phyloP scores from a whole-genome alignment of 306 rosid species.

The Quercus engelmannii region DNA sequence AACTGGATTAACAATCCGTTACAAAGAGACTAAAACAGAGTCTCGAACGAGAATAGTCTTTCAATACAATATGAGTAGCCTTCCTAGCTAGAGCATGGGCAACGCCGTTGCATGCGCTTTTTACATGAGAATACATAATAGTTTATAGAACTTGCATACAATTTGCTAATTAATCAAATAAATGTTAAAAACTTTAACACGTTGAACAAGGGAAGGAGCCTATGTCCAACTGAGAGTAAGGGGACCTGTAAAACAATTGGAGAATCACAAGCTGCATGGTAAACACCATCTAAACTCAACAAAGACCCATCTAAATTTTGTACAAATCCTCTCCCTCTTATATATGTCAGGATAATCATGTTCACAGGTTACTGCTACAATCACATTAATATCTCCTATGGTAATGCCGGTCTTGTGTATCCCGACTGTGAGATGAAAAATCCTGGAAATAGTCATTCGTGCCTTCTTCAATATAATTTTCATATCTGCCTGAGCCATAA shows the following conservation, averaged over 20 bases:
- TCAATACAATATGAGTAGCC: no score
- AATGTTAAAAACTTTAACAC: neutral
- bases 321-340: conserved; percentile 22
- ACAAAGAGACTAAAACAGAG: no score
- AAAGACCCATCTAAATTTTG: conserved; percentile 22
- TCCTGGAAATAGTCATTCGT: conserved; percentile 34
- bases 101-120: no score
- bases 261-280: conserved; percentile 8
- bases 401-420: conserved; percentile 38
- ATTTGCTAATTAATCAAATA: neutral
- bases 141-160: neutral
- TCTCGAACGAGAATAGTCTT: no score
- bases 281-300: conserved; percentile 21
- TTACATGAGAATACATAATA: no score
- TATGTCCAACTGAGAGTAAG: neutral
- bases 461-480: conserved; percentile 30
- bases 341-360: neutral
- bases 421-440: conserved; percentile 30
- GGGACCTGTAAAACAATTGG: neutral
- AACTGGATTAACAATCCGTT: no score
- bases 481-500: conserved; percentile 31
- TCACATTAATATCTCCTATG: conserved; percentile 26
- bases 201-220: neutral
- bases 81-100: no score
- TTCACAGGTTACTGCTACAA: conserved; percentile 10